Percentiles rank a stretch among this genome's conserved stretches.
Evolutionary conservation across 352 stramenopile genomes (phyloP).

Genomic region (Phytophthora foliorum): DNA sequence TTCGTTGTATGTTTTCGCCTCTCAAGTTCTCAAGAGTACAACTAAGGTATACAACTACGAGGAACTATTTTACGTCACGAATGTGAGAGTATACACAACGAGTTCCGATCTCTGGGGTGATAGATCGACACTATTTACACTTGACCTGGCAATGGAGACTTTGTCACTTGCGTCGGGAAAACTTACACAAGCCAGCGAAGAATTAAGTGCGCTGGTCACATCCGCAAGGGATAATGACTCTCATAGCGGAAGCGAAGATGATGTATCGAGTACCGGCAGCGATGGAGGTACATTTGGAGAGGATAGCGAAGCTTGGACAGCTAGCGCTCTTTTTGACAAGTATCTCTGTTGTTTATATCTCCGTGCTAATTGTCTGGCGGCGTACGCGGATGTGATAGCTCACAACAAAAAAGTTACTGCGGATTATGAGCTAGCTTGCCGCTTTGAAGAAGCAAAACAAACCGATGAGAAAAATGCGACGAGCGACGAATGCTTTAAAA

Average conservation of each 20-base stretch:
- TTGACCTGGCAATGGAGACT: conserved; percentile 66
- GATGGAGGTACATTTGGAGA: conserved; percentile 10
- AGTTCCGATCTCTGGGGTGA: conserved; percentile 51
- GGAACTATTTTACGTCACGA: conserved; percentile 65
- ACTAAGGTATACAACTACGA: conserved; percentile 76
- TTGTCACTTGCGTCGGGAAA: conserved; percentile 72
- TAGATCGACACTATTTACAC: conserved; percentile 40
- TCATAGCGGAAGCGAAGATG: conserved; percentile 19
- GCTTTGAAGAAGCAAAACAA: conserved; percentile 56
- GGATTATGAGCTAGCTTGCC: conserved; percentile 65
- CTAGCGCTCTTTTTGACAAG: conserved; percentile 39
- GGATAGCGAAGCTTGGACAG: conserved; percentile 13
- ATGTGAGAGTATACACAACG: conserved; percentile 57
- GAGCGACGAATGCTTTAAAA: conserved; percentile 28
- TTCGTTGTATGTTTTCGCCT: conserved; percentile 70
- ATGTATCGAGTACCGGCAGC: conserved; percentile 28
- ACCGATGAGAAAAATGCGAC: conserved; percentile 11
- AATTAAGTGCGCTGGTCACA: conserved; percentile 32
- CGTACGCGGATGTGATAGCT: conserved; percentile 64
- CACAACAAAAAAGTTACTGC: conserved; percentile 45
- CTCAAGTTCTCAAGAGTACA: conserved; percentile 65
- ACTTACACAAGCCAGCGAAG: conserved; percentile 49
- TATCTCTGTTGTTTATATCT: conserved; percentile 63
- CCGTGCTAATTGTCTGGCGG: conserved; percentile 56
- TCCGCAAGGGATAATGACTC: conserved; percentile 13